These are phyloP conservation scores for Syzygium aromaticum DNA, from an alignment of 345 rosid genomes.

Conservation along the genomic window DNA sequence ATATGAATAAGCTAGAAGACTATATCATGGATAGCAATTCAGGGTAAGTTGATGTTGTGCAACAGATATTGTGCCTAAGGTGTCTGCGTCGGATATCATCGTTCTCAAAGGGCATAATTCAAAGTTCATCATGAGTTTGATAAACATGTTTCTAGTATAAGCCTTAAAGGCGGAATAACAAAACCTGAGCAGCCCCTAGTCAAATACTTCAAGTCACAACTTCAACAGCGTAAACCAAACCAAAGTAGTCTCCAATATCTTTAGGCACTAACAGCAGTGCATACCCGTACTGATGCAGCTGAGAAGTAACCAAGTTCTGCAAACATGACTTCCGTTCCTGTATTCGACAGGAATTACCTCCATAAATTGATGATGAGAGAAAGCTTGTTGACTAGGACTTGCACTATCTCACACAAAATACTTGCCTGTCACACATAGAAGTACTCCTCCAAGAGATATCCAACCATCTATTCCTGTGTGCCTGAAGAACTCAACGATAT, in stretches of 20 bases:
- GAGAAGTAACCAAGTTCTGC: conserved; percentile 71
- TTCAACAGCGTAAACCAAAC: not conserved
- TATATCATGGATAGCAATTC: not conserved
- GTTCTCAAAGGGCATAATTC: no score
- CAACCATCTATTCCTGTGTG: conserved; percentile 75
- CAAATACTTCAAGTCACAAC: not conserved
- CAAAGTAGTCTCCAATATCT: not conserved
- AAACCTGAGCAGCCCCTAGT: not conserved
- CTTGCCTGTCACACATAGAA: conserved; percentile 78
- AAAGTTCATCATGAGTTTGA: not conserved
- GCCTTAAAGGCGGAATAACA: not conserved
- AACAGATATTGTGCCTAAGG: not conserved
- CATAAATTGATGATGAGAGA: conserved; percentile 8
- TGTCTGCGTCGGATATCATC: not conserved
- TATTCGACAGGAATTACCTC: conserved; percentile 14
- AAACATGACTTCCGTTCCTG: conserved; percentile 88
- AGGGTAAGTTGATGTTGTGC: not conserved
- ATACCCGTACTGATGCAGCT: conserved; percentile 73
- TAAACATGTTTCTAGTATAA: not conserved
- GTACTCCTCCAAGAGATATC: conserved; percentile 77
- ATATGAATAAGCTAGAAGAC: not conserved
- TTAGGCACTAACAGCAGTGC: not conserved
- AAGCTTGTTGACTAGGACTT: not conserved
- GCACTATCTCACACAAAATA: not conserved
- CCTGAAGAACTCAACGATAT: conserved; percentile 55